phyloP scores from a whole-genome alignment of 768 basidiomycete species.

The Lactarius indigo region DNA sequence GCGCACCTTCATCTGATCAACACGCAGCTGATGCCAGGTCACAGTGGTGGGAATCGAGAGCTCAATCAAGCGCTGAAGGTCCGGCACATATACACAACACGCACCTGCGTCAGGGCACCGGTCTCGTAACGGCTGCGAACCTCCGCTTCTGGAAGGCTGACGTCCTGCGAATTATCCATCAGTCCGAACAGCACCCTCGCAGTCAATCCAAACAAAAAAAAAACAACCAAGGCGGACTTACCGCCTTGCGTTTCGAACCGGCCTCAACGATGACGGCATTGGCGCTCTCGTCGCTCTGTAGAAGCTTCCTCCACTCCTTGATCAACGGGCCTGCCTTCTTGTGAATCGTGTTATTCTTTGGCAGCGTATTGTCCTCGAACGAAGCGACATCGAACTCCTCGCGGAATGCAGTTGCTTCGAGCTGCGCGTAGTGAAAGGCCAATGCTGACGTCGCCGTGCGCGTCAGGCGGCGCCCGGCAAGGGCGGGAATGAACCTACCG shows the following conservation, averaged over 20 bases:
- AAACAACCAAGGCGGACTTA: constrained; percentile 35
- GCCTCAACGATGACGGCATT: constrained; percentile 44
- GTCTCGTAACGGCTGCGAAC: constrained; percentile 61
- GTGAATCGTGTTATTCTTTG: constrained; percentile 74
- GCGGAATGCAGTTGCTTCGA: constrained; percentile 90
- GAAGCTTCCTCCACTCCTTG: constrained; percentile 63
- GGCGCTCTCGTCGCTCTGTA: constrained; percentile 63
- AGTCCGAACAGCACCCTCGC: not conserved
- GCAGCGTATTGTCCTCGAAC: constrained; percentile 80
- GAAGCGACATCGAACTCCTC: constrained; percentile 77
- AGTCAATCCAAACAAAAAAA: not conserved
- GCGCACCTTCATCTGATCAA: constrained; percentile 74
- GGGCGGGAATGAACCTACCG: constrained; percentile 41
- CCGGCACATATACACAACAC: constrained; percentile 10
- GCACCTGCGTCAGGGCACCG: constrained; percentile 64
- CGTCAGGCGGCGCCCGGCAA: constrained; percentile 6
- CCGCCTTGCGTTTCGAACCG: constrained; percentile 70
- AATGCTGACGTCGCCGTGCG: constrained; percentile 48
- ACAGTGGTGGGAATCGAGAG: not conserved
- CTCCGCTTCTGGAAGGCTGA: constrained; percentile 66
- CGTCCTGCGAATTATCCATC: constrained; percentile 42
- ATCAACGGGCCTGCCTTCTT: constrained; percentile 62
- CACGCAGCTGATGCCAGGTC: constrained; percentile 50
- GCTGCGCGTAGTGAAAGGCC: constrained; percentile 82
- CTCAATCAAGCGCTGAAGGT: constrained; percentile 8